Percentiles rank a stretch among this genome's conserved stretches.
Evolutionary conservation across 352 stramenopile genomes (phyloP).

Genomic region (Phytophthora hibernalis): DNA sequence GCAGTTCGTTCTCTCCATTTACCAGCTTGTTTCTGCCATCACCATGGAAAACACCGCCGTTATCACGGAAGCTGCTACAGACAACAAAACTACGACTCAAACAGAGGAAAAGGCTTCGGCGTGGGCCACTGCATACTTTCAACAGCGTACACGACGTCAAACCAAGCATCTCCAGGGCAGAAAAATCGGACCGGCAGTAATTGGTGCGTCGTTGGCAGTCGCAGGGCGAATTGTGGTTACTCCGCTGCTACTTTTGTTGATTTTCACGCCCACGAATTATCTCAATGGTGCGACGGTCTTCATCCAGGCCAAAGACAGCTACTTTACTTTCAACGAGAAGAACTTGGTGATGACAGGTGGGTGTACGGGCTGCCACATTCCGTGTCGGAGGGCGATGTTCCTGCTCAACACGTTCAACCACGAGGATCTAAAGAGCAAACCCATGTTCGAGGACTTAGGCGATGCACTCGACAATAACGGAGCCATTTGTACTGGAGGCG

Average conservation of each 20-base stretch:
- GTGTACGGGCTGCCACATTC: conserved; percentile 1
- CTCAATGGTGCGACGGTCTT: conserved; percentile 2
- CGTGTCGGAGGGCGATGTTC: not conserved
- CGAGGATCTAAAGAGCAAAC: conserved; percentile 10
- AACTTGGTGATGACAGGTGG: conserved; percentile 13
- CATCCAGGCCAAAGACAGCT: conserved; percentile 19
- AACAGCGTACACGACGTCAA: conserved; percentile 6
- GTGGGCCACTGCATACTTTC: conserved; percentile 11
- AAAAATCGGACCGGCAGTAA: conserved; percentile 4
- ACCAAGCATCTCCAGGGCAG: not conserved
- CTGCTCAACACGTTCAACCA: conserved; percentile 1
- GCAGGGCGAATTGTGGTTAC: conserved; percentile 17
- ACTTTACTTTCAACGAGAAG: conserved; percentile 25
- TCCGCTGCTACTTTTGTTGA: conserved; percentile 5
- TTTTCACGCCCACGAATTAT: conserved; percentile 19
- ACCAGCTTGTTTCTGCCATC: not conserved
- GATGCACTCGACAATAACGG: conserved; percentile 5
- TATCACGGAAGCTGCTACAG: not conserved
- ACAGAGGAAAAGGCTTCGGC: conserved; percentile 6
- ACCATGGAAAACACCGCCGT: not conserved
- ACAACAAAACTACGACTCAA: not conserved
- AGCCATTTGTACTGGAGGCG: not conserved
- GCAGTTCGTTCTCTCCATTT: not conserved
- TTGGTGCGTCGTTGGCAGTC: conserved; percentile 17
- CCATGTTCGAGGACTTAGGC: conserved; percentile 11